Conservation (phyloP, 208 protist genomes). For the Trichomonas gallinae region DNA sequence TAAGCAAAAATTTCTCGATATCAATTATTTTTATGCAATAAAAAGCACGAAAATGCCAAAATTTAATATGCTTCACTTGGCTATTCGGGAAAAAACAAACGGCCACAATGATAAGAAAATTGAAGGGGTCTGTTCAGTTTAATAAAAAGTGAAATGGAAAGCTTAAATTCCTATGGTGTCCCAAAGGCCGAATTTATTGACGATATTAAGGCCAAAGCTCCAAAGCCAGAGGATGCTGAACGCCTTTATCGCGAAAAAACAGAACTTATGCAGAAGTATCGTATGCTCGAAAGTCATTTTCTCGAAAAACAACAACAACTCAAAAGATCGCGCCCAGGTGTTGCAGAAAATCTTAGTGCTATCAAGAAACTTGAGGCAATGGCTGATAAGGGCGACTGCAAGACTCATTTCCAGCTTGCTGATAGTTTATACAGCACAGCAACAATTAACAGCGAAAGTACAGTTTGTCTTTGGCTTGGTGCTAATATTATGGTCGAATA, state of each 20-base stretch:
- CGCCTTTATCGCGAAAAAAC: neutral
- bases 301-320: neutral
- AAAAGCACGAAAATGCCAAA: no score
- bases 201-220: neutral
- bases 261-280: neutral
- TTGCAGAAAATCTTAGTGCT: neutral
- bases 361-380: neutral
- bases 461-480: conserved; percentile 8
- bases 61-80: neutral
- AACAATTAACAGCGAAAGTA: neutral
- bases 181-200: conserved; percentile 15
- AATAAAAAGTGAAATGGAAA: neutral
- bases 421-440: neutral
- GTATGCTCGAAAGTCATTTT: neutral
- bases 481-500: conserved; percentile 21
- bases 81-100: neutral
- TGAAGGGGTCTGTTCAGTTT: neutral
- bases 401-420: neutral
- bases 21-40: no score
- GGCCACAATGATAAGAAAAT: neutral
- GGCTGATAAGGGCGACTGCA: neutral
- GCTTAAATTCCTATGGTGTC: neutral
- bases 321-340: neutral
- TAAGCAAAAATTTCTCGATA: no score
- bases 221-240: neutral